Evolutionary conservation across 805 yeast species (phyloP), one percentile per base, ranked within the genome.

Genomic region (Candida montana): DNA sequence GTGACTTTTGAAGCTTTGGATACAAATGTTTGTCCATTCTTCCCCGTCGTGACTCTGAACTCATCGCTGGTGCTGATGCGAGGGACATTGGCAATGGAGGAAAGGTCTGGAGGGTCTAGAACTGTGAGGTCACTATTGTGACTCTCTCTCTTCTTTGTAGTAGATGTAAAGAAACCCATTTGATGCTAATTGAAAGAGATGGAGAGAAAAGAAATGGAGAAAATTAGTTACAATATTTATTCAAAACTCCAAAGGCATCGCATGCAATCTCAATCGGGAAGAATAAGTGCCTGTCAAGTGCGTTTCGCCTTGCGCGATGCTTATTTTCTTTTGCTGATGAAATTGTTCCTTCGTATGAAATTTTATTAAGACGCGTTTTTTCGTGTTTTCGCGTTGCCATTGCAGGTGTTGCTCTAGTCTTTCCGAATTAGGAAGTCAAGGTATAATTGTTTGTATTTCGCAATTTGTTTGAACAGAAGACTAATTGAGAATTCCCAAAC

Each of bases 31-130:
- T 36, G 16, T 6, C 42, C 47, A 34, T 52, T 46, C 19, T 41
- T 33, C 20, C 45, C 47, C 8, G 48, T 37, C 2, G 46, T 31
- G 4, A 13, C 31, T 18, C 44, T 42, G 31, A 44, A 44, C 2
- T 30, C 17, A 9, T 20, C 31, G 31, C n/a, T 17, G 19, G 8
- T 24, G 31, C n/a, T 17, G 19, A 6, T 24, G 16, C 21, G 12
- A 13, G 31, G 39, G 33, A 19, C 8, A 11, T 26, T 15, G 7
- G 35, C 27, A 21, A n/a, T 17, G 16, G 21, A 32, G 13, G 31
- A 45, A 35, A 8, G 37, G 4, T 35, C 42, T 18, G 55, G 55
- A n/a, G 51, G 51, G 15, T 52, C 58, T 18, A 53, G 24, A 1
- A 36, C 33, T 9, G 58, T 53, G 27, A 53, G 50, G 35, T 48